These are phyloP conservation scores for Hanseniaspora singularis DNA, from an alignment of 805 yeast species.

Conservation along the genomic window DNA sequence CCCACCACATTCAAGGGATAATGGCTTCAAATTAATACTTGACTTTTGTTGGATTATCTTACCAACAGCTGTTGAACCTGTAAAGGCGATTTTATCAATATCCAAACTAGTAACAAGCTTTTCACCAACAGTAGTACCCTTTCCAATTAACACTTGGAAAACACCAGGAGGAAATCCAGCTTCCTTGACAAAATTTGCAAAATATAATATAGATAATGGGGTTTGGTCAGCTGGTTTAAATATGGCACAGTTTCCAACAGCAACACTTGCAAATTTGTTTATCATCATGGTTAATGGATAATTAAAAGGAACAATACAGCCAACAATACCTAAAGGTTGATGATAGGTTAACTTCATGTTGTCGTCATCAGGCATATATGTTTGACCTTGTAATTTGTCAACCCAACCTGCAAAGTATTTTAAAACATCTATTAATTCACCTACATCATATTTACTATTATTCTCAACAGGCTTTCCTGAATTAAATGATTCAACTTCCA, in stretches of 20 bases:
- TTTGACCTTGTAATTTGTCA: slow-evolving; percentile 53
- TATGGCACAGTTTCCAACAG: slow-evolving; percentile 38
- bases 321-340: slow-evolving; percentile 43
- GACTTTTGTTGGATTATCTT: slow-evolving; percentile 35
- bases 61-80: slow-evolving; percentile 44
- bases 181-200: slow-evolving; percentile 34
- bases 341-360: slow-evolving; percentile 45
- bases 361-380: slow-evolving; percentile 46
- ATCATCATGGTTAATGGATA: slow-evolving; percentile 41
- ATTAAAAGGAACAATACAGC: slow-evolving; percentile 43
- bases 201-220: slow-evolving; percentile 36
- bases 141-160: slow-evolving; percentile 36
- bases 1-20: slow-evolving; percentile 44
- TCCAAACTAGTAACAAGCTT: slow-evolving; percentile 36
- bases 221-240: slow-evolving; percentile 41
- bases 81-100: slow-evolving; percentile 42
- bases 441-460: slow-evolving; percentile 49
- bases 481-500: slow-evolving; percentile 48
- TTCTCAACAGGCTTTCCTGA: slow-evolving; percentile 45
- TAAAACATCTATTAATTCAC: slow-evolving; percentile 43
- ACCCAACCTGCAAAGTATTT: slow-evolving; percentile 67
- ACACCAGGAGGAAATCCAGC: slow-evolving; percentile 43
- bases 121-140: slow-evolving; percentile 36
- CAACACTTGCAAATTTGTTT: slow-evolving; percentile 40
- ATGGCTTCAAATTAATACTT: slow-evolving; percentile 35